Evolutionary conservation across 768 basidiomycete species (phyloP).

Genomic region (Suillus alpinus): DNA sequence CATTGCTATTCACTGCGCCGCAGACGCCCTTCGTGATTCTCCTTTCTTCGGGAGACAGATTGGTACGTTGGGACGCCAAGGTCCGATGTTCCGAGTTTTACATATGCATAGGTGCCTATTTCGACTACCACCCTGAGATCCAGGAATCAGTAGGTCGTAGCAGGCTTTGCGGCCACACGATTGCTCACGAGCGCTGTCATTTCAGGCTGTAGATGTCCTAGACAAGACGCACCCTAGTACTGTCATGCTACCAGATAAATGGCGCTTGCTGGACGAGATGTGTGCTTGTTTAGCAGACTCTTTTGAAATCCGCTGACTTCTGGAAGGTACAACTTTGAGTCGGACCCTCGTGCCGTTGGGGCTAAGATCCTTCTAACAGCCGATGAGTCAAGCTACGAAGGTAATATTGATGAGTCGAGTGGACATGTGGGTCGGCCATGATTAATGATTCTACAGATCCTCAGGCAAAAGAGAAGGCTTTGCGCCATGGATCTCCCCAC

Average conservation of each 20-base stretch:
- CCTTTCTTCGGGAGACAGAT: slow-evolving; percentile 57
- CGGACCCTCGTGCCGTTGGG: slow-evolving; percentile 63
- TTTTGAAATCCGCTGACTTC: slow-evolving; percentile 9
- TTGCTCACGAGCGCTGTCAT: slow-evolving; percentile 8
- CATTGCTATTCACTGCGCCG: slow-evolving; percentile 64
- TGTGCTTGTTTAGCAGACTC: slow-evolving; percentile 27
- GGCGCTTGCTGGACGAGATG: slow-evolving; percentile 62
- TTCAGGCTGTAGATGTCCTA: slow-evolving; percentile 56
- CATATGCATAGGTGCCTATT: slow-evolving; percentile 49
- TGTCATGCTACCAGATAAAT: slow-evolving; percentile 45
- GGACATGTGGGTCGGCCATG: neutral
- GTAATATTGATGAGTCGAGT: slow-evolving; percentile 29
- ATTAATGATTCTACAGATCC: slow-evolving; percentile 16
- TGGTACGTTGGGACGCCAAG: slow-evolving; percentile 33
- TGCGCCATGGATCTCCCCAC: slow-evolving; percentile 71
- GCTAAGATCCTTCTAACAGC: slow-evolving; percentile 63
- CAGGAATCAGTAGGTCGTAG: slow-evolving; percentile 55
- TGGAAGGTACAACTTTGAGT: slow-evolving; percentile 67
- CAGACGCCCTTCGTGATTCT: slow-evolving; percentile 56
- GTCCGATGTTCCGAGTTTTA: neutral
- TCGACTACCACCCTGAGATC: slow-evolving; percentile 67
- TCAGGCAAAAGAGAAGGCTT: slow-evolving; percentile 34
- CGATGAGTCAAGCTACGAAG: slow-evolving; percentile 60
- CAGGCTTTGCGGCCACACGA: slow-evolving; percentile 10
- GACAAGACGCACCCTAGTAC: slow-evolving; percentile 63